Evolutionary conservation across 306 rosid species (phyloP).

Genomic region (Quillaja saponaria): DNA sequence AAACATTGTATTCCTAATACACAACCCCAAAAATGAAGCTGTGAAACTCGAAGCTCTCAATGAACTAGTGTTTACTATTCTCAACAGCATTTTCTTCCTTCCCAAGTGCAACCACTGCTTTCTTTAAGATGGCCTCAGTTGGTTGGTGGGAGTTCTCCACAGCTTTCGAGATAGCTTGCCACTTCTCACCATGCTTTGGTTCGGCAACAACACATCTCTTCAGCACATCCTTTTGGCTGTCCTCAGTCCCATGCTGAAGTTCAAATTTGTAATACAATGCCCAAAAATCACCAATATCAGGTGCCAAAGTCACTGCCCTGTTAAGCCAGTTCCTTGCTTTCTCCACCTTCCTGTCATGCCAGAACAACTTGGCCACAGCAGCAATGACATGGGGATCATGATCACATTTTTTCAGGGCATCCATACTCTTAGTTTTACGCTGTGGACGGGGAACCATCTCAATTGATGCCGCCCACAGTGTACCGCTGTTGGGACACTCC

Average conservation of each 20-base stretch:
- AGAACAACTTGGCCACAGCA: conserved; percentile 82
- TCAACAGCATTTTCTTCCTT: conserved; percentile 80
- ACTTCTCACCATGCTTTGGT: conserved; percentile 92
- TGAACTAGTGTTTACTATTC: conserved; percentile 41
- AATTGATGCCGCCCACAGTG: conserved; percentile 82
- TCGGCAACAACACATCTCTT: conserved; percentile 74
- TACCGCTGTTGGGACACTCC: conserved; percentile 87
- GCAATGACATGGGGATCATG: conserved; percentile 86
- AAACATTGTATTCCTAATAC: too few relatives aligned
- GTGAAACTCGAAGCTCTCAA: too few relatives aligned
- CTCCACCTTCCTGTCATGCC: conserved; percentile 89
- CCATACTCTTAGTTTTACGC: conserved; percentile 79
- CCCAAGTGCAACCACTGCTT: conserved; percentile 73
- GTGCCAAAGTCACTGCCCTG: conserved; percentile 91
- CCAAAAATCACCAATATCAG: conserved; percentile 94
- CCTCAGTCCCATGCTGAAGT: conserved; percentile 85
- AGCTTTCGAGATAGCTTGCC: conserved; percentile 81
- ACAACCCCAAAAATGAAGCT: too few relatives aligned
- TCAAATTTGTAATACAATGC: conserved; percentile 81
- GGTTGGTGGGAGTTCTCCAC: conserved; percentile 94
- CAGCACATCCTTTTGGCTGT: conserved; percentile 76
- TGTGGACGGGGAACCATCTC: conserved; percentile 97
- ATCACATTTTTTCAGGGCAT: conserved; percentile 89
- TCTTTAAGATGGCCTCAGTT: conserved; percentile 75
- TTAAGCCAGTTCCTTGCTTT: conserved; percentile 88